These are phyloP conservation scores for Chlamydomonas sphaeroides DNA, from an alignment of 139 green algal genomes.

Conservation along the genomic window DNA sequence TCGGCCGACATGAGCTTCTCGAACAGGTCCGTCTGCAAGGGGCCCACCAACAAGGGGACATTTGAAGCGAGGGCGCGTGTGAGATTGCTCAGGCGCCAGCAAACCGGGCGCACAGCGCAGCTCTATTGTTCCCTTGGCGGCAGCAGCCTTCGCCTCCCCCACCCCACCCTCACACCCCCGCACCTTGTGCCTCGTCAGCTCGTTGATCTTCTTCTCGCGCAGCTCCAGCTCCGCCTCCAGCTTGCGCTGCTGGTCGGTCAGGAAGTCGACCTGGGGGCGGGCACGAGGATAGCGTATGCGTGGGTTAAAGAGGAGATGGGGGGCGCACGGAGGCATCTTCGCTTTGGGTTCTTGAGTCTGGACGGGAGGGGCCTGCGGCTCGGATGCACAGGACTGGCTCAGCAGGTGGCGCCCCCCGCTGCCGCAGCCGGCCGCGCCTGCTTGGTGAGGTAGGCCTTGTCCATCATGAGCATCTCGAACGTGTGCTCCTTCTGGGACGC, in stretches of 20 bases:
- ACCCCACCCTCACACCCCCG: neutral
- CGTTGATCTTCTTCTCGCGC: constrained; percentile 42
- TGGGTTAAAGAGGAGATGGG: too few relatives aligned
- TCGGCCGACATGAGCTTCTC: constrained; percentile 51
- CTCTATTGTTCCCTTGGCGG: too few relatives aligned
- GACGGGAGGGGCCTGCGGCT: too few relatives aligned
- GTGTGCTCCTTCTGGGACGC: constrained; percentile 48
- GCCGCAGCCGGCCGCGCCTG: constrained; percentile 24
- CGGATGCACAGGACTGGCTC: too few relatives aligned
- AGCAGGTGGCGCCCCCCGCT: neutral
- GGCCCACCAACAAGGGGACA: too few relatives aligned
- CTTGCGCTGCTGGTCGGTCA: constrained; percentile 53
- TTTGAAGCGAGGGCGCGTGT: too few relatives aligned
- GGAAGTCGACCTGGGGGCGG: constrained; percentile 52
- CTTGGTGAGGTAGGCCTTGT: constrained; percentile 65
- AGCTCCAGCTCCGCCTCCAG: constrained; percentile 51
- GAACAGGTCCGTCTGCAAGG: constrained; percentile 42
- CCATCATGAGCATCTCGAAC: constrained; percentile 59
- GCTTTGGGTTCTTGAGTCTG: too few relatives aligned
- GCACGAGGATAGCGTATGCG: too few relatives aligned
- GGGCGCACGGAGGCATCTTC: too few relatives aligned
- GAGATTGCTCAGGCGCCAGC: too few relatives aligned
- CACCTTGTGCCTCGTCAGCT: constrained; percentile 46
- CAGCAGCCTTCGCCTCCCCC: too few relatives aligned
- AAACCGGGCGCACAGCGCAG: too few relatives aligned